Evolutionary conservation across 176 grass and related monocot species (phyloP).

Genomic region (Aegilops longissima): DNA sequence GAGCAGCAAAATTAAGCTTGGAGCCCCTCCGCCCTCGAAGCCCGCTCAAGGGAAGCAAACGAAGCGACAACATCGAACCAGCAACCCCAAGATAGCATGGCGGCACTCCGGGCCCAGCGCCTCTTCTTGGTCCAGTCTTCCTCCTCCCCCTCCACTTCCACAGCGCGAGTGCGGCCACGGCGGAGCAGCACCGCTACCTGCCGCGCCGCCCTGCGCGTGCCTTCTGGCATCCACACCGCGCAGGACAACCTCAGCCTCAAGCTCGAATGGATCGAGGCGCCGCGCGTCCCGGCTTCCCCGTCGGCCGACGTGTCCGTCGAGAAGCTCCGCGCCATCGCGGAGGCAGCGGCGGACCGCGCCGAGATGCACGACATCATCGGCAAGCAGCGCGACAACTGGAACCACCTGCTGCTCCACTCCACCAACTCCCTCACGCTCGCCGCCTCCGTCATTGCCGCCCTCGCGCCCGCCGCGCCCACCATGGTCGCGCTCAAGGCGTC

Average conservation of each 20-base stretch:
- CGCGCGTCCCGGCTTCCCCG: background rate
- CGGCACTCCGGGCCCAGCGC: background rate
- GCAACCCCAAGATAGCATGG: background rate
- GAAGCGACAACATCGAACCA: no score
- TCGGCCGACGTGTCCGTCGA: background rate
- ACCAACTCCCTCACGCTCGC: conserved; percentile 50
- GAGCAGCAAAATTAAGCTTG: no score
- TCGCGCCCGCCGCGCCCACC: conserved; percentile 16
- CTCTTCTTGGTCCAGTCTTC: background rate
- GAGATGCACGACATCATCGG: conserved; percentile 81
- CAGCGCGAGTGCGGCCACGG: background rate
- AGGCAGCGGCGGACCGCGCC: conserved; percentile 44
- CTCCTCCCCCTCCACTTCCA: background rate
- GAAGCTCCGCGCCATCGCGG: conserved; percentile 48
- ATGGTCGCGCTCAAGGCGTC: conserved; percentile 37
- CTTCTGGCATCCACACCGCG: background rate
- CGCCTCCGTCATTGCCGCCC: conserved; percentile 36
- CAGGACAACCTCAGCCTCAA: background rate
- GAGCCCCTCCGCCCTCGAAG: no score
- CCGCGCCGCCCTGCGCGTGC: background rate
- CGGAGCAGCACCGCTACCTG: background rate
- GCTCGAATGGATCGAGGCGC: background rate
- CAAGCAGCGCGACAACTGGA: conserved; percentile 61
- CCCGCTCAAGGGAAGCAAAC: no score
- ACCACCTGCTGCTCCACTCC: conserved; percentile 66